Evolutionary conservation across 2,329 filamentous ascomycete species (phyloP), one percentile per base, ranked within the genome.

Genomic region (Aspergillus brasiliensis): DNA sequence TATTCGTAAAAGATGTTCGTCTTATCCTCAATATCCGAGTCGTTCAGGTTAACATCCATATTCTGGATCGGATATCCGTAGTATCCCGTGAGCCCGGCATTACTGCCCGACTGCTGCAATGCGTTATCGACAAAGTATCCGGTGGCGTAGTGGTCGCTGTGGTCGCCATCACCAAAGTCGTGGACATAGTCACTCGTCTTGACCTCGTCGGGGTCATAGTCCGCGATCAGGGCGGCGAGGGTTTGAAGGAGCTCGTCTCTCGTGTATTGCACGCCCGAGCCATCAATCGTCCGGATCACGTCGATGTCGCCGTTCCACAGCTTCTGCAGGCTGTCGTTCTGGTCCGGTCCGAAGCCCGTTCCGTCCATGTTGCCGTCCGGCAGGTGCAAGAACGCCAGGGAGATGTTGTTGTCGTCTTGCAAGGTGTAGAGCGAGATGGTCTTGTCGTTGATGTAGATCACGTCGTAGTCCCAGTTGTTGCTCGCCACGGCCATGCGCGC

Each of bases 161-260:
- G 64, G 28, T 67, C 65, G 0, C 63, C 58, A 5, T 60, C 53
- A 3, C 62, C 59, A 28, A 58, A 52, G 27, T 28, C 47, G 15
- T 62, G 23, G 10, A 61, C 62, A 49, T 47, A 66, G 40, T 66
- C 64, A 17, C 53, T 47, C 2, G 62, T 66, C 31, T 67, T 67
- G 47, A 67, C 52, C 10, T 56, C 54, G 21, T 62, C 57, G 0
- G 57, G 60, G 0, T 28, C 21, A 15, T 61, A 66, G 1, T 53
- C 51, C 5, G 51, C 56, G n/a, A 60, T 52, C 19, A 65, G 51
- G 2, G 52, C n/a, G 1, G 51, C 47, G 2, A 66, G 37, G 2
- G 54, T 56, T 15, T 57, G 13, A 1, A 63, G 10, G 28, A 66
- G 51, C 8, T 58, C 47, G 11, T 56, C 48, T 25, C 38, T 62